Conservation (phyloP, 2,329 filamentous ascomycete species). For the Aspergillus sp. region DNA sequence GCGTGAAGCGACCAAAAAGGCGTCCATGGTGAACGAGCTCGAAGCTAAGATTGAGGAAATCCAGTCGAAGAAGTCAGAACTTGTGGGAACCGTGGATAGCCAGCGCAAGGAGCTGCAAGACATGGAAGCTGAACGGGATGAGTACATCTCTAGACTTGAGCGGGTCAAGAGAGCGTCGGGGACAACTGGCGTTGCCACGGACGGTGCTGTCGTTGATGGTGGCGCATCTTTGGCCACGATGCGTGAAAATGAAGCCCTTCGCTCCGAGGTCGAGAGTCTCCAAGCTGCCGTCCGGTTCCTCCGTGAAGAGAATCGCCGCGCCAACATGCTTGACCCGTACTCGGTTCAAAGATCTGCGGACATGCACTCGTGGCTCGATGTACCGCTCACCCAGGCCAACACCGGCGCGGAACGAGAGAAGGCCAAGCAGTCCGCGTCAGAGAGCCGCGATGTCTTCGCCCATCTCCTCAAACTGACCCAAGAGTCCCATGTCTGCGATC, state of each 20-base stretch:
- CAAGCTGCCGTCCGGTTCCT: slow-evolving; percentile 40
- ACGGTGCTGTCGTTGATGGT: slow-evolving; percentile 29
- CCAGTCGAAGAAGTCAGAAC: slow-evolving; percentile 24
- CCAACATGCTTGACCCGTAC: slow-evolving; percentile 32
- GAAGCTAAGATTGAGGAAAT: slow-evolving; percentile 34
- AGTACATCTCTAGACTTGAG: slow-evolving; percentile 34
- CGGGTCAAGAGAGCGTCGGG: slow-evolving; percentile 33
- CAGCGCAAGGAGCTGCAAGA: slow-evolving; percentile 29
- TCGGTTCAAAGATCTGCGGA: slow-evolving; percentile 32
- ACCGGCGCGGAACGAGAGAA: slow-evolving; percentile 21
- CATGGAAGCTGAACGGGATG: slow-evolving; percentile 32
- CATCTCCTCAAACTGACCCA: slow-evolving; percentile 36
- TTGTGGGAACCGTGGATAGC: slow-evolving; percentile 22
- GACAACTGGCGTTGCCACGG: slow-evolving; percentile 26
- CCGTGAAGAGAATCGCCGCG: slow-evolving; percentile 36
- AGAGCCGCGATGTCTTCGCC: slow-evolving; percentile 34
- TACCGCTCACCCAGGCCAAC: slow-evolving; percentile 24
- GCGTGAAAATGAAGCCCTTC: slow-evolving; percentile 35
- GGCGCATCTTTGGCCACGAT: slow-evolving; percentile 31
- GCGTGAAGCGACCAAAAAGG: slow-evolving; percentile 71
- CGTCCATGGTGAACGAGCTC: slow-evolving; percentile 41
- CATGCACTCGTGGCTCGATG: slow-evolving; percentile 36
- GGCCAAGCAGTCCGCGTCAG: slow-evolving; percentile 26
- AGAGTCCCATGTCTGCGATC: slow-evolving; percentile 30
- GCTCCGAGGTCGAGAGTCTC: slow-evolving; percentile 34